Conservation (phyloP, 2,329 filamentous ascomycete genomes). For the Echinosphaeria canescens region DNA sequence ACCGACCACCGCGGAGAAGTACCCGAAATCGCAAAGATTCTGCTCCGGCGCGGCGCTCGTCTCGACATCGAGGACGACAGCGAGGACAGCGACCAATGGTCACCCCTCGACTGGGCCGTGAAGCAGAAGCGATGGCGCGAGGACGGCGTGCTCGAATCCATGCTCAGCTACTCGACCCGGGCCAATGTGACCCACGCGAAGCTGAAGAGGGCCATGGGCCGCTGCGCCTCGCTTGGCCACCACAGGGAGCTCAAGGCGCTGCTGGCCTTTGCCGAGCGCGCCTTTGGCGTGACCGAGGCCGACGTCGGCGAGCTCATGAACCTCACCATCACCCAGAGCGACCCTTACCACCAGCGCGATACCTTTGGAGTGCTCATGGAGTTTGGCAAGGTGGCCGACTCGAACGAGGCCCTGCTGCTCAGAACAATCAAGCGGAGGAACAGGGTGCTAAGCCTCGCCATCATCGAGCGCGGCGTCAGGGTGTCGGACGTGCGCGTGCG, state of each 20-base stretch:
- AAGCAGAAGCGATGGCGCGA: slow-evolving; percentile 6
- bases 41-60: slow-evolving; percentile 4
- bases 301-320: slow-evolving; percentile 5
- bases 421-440: slow-evolving; percentile 5
- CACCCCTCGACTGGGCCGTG: slow-evolving; percentile 5
- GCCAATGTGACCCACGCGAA: slow-evolving; percentile 3
- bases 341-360: slow-evolving; percentile 6
- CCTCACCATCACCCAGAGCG: slow-evolving; percentile 5
- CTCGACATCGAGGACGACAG: slow-evolving; percentile 6
- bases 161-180: slow-evolving; percentile 4
- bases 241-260: slow-evolving; percentile 6
- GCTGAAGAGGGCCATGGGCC: slow-evolving; percentile 3
- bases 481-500: slow-evolving; percentile 5
- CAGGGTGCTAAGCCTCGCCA: slow-evolving; percentile 4
- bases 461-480: slow-evolving; percentile 5
- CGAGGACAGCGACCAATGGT: slow-evolving; percentile 2
- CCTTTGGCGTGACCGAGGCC: slow-evolving; percentile 3
- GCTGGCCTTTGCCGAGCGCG: slow-evolving; percentile 4
- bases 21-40: slow-evolving; percentile 4
- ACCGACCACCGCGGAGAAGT: slow-evolving; percentile 5
- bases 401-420: slow-evolving; percentile 6
- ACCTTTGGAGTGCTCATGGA: slow-evolving; percentile 6
- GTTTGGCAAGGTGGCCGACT: slow-evolving; percentile 4
- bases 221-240: slow-evolving; percentile 5
- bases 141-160: slow-evolving; percentile 5